Percentiles rank a stretch among this genome's conserved stretches.
These are phyloP conservation scores for Volvox africanus DNA, from an alignment of 139 green algal genomes.

Conservation along the genomic window DNA sequence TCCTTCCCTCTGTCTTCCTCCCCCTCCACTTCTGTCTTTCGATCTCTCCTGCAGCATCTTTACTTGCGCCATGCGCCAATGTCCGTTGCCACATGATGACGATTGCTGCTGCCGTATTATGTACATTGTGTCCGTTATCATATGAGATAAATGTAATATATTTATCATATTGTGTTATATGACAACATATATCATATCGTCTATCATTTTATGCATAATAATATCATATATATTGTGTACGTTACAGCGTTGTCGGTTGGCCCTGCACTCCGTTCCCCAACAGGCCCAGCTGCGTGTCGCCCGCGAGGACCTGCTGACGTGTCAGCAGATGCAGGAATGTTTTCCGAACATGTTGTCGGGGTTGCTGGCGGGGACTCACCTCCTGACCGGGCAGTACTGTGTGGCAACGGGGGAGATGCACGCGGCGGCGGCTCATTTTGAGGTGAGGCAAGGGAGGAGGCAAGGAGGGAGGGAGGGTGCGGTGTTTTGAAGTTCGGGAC, in stretches of 20 bases:
- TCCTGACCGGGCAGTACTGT: slow-evolving; percentile 54
- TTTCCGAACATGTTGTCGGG: slow-evolving; percentile 29
- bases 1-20: too few relatives aligned
- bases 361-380: slow-evolving; percentile 30
- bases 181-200: neutral
- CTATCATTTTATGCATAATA: neutral
- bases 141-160: too few relatives aligned
- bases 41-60: too few relatives aligned
- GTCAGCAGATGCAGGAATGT: slow-evolving; percentile 44
- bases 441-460: neutral
- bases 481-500: too few relatives aligned
- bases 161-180: too few relatives aligned
- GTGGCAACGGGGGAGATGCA: slow-evolving; percentile 14
- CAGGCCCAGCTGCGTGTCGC: slow-evolving; percentile 42
- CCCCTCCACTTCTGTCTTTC: too few relatives aligned
- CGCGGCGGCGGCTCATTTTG: slow-evolving; percentile 44
- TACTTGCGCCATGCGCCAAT: too few relatives aligned
- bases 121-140: too few relatives aligned
- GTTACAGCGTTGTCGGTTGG: neutral
- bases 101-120: too few relatives aligned
- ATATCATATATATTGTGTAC: neutral
- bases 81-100: too few relatives aligned
- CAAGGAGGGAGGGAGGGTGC: neutral
- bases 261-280: too few relatives aligned
- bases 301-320: slow-evolving; percentile 22